Base-by-base conservation (phyloP, 2,329 filamentous ascomycete species). In the Apiospora phragmitis region DNA sequence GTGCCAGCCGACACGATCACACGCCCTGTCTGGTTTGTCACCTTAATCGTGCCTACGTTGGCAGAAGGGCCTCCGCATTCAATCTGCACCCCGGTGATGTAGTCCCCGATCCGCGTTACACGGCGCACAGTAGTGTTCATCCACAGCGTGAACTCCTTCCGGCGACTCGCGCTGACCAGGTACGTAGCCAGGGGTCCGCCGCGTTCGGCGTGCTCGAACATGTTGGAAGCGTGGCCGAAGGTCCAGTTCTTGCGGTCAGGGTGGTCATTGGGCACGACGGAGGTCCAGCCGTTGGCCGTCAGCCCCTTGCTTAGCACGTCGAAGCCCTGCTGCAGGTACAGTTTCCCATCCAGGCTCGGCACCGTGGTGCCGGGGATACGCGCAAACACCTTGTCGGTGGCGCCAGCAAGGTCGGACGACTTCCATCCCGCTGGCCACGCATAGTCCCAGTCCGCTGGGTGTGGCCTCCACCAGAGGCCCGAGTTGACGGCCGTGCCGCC, bases 371-470 rank as follows among this genome's bases (percentile, higher is more conserved):
- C 92, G 0, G 91, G 91, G 72, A 93, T 94, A n/a, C 91, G 87
- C 45, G 84, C 82, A 78, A 93, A 94, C 8, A 91, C 88, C 55
- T 89, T 86, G 38, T 87, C 81, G 7, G 90, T 88, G 1, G 92
- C 88, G 32, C 82, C 78, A 71, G 82, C 81, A 77, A 94, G 87
- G 74, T 94, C 91, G 7, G 81, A 78, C 24, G 89, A 85, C 79
- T 92, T 90, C 92, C 92, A 94, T 41, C 92, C 92, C 1, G 82
- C 73, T 0, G 92, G 92, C 82, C 93, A 94, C 79, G 92, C 92
- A 78, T 88, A 85, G 77, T 94, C 90, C 84, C 92, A 94, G 77
- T 94, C 92, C 9, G 82, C 78, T 6, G 87, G 84, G 72, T 90
- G 88, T 0, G 92, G 87, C 82, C 88, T 90, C 86, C 89, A 92